phyloP scores from a whole-genome alignment of 192 early-diverging fungal species.

The Rhizophagus sp. region DNA sequence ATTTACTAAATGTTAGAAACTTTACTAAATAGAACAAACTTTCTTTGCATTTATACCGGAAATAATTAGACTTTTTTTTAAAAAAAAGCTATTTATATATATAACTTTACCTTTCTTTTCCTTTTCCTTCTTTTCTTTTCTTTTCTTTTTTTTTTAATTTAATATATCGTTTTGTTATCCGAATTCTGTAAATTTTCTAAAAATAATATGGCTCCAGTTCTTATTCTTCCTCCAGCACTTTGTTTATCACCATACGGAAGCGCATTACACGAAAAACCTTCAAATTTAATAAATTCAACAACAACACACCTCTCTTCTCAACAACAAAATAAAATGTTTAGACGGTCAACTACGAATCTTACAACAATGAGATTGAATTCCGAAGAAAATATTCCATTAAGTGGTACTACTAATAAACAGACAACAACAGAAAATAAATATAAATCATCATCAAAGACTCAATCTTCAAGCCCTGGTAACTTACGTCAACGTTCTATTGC shows the following conservation, averaged over 20 bases:
- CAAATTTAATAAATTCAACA: neutral
- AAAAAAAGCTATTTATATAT: too few species aligned
- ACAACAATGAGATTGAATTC: neutral
- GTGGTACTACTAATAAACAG: neutral
- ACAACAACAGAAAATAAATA: neutral
- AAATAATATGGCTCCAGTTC: conserved; percentile 3
- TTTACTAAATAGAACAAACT: too few species aligned
- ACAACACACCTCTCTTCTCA: neutral
- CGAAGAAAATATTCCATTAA: neutral
- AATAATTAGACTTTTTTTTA: too few species aligned
- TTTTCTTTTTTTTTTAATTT: too few species aligned
- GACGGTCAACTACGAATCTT: neutral
- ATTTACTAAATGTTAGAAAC: too few species aligned
- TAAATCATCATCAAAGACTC: neutral
- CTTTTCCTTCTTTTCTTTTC: neutral
- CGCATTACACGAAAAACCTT: neutral
- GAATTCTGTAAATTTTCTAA: neutral
- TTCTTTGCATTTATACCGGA: too few species aligned
- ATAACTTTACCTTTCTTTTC: neutral
- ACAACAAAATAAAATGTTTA: neutral
- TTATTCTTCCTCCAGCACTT: neutral
- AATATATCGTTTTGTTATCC: neutral
- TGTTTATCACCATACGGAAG: conserved; percentile 7
- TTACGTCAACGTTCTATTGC: neutral
- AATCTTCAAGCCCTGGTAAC: neutral